Evolutionary conservation across 768 basidiomycete genomes (phyloP), one percentile per base, ranked within the genome.

Genomic region (Boletus speciosus): DNA sequence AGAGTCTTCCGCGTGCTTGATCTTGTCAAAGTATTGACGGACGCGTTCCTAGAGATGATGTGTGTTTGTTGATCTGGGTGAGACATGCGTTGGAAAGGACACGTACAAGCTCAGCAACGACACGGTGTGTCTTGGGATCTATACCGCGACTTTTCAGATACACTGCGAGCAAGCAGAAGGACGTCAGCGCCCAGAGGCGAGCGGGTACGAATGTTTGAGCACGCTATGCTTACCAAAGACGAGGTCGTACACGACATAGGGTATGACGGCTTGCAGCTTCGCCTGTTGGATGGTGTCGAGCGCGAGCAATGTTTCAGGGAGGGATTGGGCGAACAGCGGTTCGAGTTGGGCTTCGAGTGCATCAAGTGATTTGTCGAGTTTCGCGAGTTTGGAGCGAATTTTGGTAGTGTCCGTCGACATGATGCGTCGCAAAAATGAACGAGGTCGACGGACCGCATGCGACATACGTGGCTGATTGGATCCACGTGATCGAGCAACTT

Each of bases 201-300:
- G 47, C 27, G 31, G 10, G 15, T 5, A 35, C 5, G 5, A 43
- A 36, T 14, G 46, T 11, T 23, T 5, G 3, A 14, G 14, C 4
- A 12, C 15, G 25, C 4, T 4, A 23, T 8, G 74, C 85, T 59
- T 58, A 92, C 92, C 85, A 72, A 91, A 92, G n/a, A 92, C 73
- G 10, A 94, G 78, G 68, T 93, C 90, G 64, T 93, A 90, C 4
- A 88, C 78, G 31, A 90, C 76, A 70, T 93, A 93, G n/a, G 90
- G 88, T 40, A 93, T 65, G 35, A 83, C 74, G 6, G 85, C 84
- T 58, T 93, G 88, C 3, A 93, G 70, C 68, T 92, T 91, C 25
- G 90, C 91, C 62, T 90, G 88, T 55, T 91, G 85, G 21, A 93
- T 74, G 7, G 83, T 81, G 56, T 89, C 84, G 25, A 92, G 76